Percentiles rank a stretch among this genome's conserved stretches.
Evolutionary conservation across 148 eudicot genomes (phyloP).

Genomic region (Nepenthes mirabilis): DNA sequence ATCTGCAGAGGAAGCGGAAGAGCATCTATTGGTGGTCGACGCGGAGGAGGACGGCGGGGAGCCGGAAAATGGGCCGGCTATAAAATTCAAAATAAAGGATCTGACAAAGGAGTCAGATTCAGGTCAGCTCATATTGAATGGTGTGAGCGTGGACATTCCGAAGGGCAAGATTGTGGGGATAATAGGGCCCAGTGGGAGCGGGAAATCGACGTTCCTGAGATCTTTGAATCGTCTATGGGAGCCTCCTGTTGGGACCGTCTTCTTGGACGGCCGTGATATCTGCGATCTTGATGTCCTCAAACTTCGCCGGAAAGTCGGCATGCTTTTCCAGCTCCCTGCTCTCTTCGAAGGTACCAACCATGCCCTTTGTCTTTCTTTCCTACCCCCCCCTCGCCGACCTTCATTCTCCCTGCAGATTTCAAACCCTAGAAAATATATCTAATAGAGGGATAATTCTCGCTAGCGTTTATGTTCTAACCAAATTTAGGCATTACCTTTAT

Average conservation of each 20-base stretch:
- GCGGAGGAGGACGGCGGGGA: neutral
- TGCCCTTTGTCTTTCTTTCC: neutral
- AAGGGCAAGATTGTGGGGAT: neutral
- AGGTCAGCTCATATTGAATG: neutral
- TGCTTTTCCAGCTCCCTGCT: slow-evolving; percentile 5
- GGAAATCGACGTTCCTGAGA: slow-evolving; percentile 2
- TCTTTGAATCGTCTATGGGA: slow-evolving; percentile 1
- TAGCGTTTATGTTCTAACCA: too few relatives aligned
- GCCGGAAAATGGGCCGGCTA: neutral
- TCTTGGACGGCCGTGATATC: neutral
- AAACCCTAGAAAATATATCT: too few relatives aligned
- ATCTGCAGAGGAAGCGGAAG: neutral
- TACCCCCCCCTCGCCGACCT: neutral
- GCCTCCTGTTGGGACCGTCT: neutral
- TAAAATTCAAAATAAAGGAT: neutral
- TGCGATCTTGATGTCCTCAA: neutral
- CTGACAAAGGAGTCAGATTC: neutral
- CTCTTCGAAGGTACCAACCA: slow-evolving; percentile 1
- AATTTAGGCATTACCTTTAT: too few relatives aligned
- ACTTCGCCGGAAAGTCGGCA: slow-evolving; percentile 2
- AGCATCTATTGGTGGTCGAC: neutral
- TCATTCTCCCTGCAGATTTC: neutral
- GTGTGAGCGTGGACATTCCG: neutral
- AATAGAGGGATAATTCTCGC: too few relatives aligned
- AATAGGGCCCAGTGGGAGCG: slow-evolving; percentile 3